These are phyloP conservation scores for Lunularia cruciata DNA, from an alignment of 225 moss, liverwort and hornwort species.

Conservation along the genomic window DNA sequence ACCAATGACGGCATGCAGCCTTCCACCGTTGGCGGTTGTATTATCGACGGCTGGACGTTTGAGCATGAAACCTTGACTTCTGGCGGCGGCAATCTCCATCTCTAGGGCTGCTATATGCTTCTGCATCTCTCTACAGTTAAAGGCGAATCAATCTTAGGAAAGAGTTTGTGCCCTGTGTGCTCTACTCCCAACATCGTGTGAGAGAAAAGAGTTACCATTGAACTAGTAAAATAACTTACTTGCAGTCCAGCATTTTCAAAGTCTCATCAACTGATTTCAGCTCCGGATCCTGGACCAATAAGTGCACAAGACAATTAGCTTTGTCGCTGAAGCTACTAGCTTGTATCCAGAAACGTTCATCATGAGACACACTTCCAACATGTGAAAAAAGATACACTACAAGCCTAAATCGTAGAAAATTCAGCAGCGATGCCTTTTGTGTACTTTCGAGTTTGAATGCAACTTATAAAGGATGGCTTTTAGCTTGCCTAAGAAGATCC, in stretches of 20 bases:
- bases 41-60: constrained; percentile 42
- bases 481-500: too few relatives aligned
- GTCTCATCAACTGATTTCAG: constrained; percentile 79
- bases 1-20: constrained; percentile 61
- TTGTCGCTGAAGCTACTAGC: too few relatives aligned
- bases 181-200: background rate
- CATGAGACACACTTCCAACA: too few relatives aligned
- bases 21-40: constrained; percentile 38
- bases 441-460: too few relatives aligned
- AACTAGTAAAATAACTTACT: constrained; percentile 45
- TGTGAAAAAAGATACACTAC: too few relatives aligned
- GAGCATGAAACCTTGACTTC: constrained; percentile 65
- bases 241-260: constrained; percentile 82
- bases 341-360: too few relatives aligned
- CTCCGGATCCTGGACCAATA: constrained; percentile 54
- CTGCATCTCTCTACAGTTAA: constrained; percentile 61
- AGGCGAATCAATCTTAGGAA: background rate
- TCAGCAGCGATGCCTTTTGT: too few relatives aligned
- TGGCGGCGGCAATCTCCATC: constrained; percentile 82
- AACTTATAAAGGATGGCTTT: too few relatives aligned
- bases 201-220: background rate
- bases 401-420: too few relatives aligned
- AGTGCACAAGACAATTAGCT: constrained; percentile 8
- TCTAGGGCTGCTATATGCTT: constrained; percentile 70
- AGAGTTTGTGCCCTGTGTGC: background rate